phyloP scores from a whole-genome alignment of 2,329 filamentous ascomycete genomes.

The Thelonectria rubi region DNA sequence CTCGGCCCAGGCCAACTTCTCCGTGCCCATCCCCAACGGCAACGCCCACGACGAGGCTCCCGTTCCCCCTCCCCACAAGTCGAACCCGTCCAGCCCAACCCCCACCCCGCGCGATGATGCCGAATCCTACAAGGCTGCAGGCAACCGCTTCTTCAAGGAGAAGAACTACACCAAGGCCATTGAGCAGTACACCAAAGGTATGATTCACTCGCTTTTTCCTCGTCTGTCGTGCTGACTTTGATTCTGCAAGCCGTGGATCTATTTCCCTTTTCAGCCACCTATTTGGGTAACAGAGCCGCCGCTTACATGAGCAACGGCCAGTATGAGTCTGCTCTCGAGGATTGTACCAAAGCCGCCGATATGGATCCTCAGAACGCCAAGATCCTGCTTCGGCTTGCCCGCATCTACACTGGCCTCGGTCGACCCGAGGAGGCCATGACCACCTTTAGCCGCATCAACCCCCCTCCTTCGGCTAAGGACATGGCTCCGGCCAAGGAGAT shows the following conservation, averaged over 20 bases:
- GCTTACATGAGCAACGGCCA: slow-evolving; percentile 89
- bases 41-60: slow-evolving; percentile 60
- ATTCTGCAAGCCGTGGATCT: slow-evolving; percentile 78
- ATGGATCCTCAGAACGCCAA: slow-evolving; percentile 88
- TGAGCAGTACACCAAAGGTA: slow-evolving; percentile 94
- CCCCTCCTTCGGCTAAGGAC: slow-evolving; percentile 85
- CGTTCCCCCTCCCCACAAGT: slow-evolving; percentile 76
- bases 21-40: slow-evolving; percentile 62
- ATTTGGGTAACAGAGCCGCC: slow-evolving; percentile 93
- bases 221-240: slow-evolving; percentile 32
- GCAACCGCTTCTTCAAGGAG: slow-evolving; percentile 97
- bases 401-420: slow-evolving; percentile 89
- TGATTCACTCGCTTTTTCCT: slow-evolving; percentile 28
- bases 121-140: slow-evolving; percentile 89
- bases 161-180: slow-evolving; percentile 89
- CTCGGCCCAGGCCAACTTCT: slow-evolving; percentile 56
- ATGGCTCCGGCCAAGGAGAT: slow-evolving; percentile 84
- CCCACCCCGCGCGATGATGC: slow-evolving; percentile 74
- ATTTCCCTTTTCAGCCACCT: slow-evolving; percentile 85
- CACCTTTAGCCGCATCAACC: slow-evolving; percentile 82
- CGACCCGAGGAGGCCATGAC: slow-evolving; percentile 86
- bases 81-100: slow-evolving; percentile 67
- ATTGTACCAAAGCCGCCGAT: slow-evolving; percentile 83
- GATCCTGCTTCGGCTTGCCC: slow-evolving; percentile 85
- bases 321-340: slow-evolving; percentile 82